These are phyloP conservation scores for Solanum chacoense DNA, from an alignment of 305 asterid species.

Conservation along the genomic window DNA sequence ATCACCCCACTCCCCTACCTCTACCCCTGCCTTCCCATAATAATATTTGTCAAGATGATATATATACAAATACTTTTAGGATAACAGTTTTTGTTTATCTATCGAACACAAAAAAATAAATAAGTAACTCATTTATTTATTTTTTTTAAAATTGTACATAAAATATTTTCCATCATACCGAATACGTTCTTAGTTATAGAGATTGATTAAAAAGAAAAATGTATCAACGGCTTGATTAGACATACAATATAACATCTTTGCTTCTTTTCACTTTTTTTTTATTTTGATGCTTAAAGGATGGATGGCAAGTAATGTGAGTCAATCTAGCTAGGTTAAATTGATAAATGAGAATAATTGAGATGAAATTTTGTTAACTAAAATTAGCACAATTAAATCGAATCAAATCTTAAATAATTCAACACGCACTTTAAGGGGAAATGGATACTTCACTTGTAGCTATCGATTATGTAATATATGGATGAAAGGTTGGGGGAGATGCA, in stretches of 20 bases:
- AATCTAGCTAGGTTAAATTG: not conserved
- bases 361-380: not conserved
- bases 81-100: too few species aligned
- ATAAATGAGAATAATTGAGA: not conserved
- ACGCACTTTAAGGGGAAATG: not conserved
- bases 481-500: not conserved
- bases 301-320: not conserved
- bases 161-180: not conserved
- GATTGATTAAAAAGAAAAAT: not conserved
- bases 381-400: not conserved
- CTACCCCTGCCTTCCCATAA: not conserved
- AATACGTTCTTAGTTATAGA: too few species aligned
- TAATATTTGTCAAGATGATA: not conserved
- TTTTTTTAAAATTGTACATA: too few species aligned
- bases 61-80: not conserved
- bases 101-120: not conserved
- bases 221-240: not conserved
- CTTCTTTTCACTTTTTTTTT: not conserved
- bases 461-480: not conserved
- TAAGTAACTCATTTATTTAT: not conserved
- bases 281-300: not conserved
- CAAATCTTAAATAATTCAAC: not conserved
- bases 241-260: not conserved
- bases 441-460: not conserved
- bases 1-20: not conserved